Evolutionary conservation across 352 stramenopile genomes (phyloP), one percentile per base, ranked within the genome.

Genomic region (Globisporangium nodosum): DNA sequence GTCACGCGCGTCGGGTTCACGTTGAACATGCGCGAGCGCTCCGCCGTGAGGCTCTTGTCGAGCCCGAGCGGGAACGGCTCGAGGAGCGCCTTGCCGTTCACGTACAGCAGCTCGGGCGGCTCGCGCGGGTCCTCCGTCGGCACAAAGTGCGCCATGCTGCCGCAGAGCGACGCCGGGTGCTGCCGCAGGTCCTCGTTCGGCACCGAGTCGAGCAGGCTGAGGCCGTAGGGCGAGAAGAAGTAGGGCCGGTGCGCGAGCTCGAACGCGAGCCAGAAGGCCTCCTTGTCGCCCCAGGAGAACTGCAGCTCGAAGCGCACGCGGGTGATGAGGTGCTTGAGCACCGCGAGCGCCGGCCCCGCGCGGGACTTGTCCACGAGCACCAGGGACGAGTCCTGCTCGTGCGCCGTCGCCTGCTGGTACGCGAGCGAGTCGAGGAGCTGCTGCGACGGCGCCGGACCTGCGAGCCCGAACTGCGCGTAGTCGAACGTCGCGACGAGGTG

Each of bases 321-420:
- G 0, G 76, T 81, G 48, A 89, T 84, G 16, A 92, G 65, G 50
- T 75, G 83, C 78, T 75, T 88, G 31, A 92, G 56, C 43, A 90
- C 72, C 1, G 81, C 71, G 57, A 87, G 68, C 1, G 78, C 75
- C 35, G 75, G 68, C 7, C 60, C 65, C 3, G 66, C 64, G 16
- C 73, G 58, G 33, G 65, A 55, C 64, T 90, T 92, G 60, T 92
- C 75, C 31, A 92, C 72, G 3, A 80, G 58, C 13, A 92, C 47
- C 59, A 92, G 86, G 8, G 76, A 90, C 8, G 80, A 89, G 59
- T 90, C 82, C 56, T 87, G 73, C 45, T 90, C 78, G 49, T 89
- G 78, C 21, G 70, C 77, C 6, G 72, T 88, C 31, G 69, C 49
- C 0, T 70, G 65, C 0, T 62, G 60, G 42, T 80, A 86, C 1